These are phyloP conservation scores for Leptographium galeiforme DNA, from an alignment of 2,329 filamentous ascomycete species.

Conservation along the genomic window DNA sequence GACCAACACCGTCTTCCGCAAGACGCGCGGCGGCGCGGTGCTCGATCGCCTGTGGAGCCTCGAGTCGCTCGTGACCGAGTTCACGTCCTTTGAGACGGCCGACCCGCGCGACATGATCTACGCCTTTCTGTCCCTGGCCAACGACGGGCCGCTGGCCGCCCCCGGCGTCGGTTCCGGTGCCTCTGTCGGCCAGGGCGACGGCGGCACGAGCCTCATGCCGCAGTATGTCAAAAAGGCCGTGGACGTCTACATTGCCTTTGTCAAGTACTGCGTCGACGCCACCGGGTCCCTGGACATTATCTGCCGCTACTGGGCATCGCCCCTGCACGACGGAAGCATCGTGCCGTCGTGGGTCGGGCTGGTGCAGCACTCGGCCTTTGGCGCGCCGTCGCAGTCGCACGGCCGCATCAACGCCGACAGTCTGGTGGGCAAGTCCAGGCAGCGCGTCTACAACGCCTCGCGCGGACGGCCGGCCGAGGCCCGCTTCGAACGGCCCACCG, in stretches of 20 bases:
- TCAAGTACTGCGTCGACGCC: neutral
- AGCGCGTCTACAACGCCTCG: neutral
- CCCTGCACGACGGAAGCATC: neutral
- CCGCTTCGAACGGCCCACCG: neutral
- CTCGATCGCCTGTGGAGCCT: neutral
- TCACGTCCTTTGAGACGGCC: neutral
- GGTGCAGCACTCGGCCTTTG: neutral
- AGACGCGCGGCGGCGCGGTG: neutral
- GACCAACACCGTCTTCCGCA: neutral
- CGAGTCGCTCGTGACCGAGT: neutral
- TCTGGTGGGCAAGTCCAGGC: neutral
- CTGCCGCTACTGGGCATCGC: neutral
- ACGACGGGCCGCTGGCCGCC: neutral
- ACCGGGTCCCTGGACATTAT: neutral
- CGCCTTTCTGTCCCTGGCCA: neutral
- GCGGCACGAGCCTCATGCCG: neutral
- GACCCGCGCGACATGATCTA: neutral
- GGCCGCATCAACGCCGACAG: neutral
- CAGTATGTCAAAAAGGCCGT: neutral
- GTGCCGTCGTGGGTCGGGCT: neutral
- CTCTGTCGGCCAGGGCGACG: neutral
- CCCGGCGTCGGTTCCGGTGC: too few relatives aligned
- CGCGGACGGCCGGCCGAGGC: neutral
- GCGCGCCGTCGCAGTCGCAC: neutral
- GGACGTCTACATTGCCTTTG: neutral